Conservation (phyloP, 495 filamentous ascomycete species). For the Neurospora tetrasperma region DNA sequence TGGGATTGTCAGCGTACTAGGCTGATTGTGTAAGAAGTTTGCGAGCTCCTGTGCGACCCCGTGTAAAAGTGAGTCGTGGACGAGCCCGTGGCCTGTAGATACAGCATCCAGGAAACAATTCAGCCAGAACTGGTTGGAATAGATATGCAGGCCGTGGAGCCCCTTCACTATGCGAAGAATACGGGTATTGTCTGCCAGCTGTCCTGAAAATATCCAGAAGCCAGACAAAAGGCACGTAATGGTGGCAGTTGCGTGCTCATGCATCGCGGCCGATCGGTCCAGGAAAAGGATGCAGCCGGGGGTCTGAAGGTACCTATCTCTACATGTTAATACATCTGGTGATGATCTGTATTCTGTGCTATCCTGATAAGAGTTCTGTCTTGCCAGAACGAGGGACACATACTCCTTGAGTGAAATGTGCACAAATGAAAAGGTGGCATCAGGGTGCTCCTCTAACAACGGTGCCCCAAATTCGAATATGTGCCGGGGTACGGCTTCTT, state of each 20-base stretch:
- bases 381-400: not conserved
- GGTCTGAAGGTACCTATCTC: constrained; percentile 16
- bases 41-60: not conserved
- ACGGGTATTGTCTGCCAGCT: not conserved
- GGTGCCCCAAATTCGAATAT: constrained; percentile 23
- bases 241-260: constrained; percentile 13
- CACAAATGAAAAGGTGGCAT: constrained; percentile 21
- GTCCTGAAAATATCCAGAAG: not conserved
- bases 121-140: not conserved
- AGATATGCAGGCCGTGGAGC: not conserved
- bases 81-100: not conserved
- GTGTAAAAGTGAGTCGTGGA: not conserved
- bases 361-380: no score
- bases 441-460: constrained; percentile 17
- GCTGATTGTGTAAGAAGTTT: not conserved
- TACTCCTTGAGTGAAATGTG: constrained; percentile 27
- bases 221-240: constrained; percentile 12
- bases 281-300: constrained; percentile 6
- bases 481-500: constrained; percentile 11
- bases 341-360: not conserved
- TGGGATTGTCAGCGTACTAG: not conserved
- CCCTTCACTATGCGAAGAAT: not conserved
- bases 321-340: not conserved
- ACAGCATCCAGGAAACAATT: not conserved
- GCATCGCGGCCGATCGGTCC: not conserved